Conservation (phyloP, 2,329 filamentous ascomycete species). For the Hymenoscyphus fraxineus region DNA sequence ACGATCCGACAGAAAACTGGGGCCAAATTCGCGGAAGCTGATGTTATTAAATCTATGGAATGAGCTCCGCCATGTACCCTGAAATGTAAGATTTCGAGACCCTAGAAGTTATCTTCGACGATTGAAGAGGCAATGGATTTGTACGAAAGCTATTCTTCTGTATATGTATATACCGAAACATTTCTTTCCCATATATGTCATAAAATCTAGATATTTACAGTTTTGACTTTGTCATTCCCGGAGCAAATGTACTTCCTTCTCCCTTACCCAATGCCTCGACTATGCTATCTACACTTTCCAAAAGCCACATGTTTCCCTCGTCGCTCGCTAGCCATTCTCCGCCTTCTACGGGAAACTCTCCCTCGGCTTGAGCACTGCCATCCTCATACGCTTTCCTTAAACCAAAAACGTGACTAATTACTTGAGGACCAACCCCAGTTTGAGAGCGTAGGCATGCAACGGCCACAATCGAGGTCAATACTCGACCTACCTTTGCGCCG, state of each 20-base stretch:
- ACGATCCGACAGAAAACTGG: slow-evolving; percentile 68
- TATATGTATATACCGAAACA: slow-evolving; percentile 4
- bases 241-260: slow-evolving; percentile 53
- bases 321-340: slow-evolving; percentile 61
- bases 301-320: slow-evolving; percentile 61
- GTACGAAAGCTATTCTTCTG: not conserved
- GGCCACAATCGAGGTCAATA: slow-evolving; percentile 69
- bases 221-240: slow-evolving; percentile 42
- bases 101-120: not conserved
- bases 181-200: not conserved
- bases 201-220: slow-evolving; percentile 31
- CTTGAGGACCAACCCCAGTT: slow-evolving; percentile 78
- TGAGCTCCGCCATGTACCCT: slow-evolving; percentile 11
- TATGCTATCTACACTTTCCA: slow-evolving; percentile 58
- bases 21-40: slow-evolving; percentile 61
- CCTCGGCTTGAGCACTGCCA: slow-evolving; percentile 49
- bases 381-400: slow-evolving; percentile 72
- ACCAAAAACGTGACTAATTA: slow-evolving; percentile 77
- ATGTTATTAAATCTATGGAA: slow-evolving; percentile 50
- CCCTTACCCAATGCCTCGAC: slow-evolving; percentile 48
- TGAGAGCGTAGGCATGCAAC: slow-evolving; percentile 73
- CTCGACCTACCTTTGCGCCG: slow-evolving; percentile 58
- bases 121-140: not conserved
- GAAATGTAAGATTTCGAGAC: not conserved
- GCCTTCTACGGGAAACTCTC: slow-evolving; percentile 46